A percentile compares a stretch with the other conserved stretches of the same genome.
phyloP scores from a whole-genome alignment of 495 filamentous ascomycete genomes.

The Aspergillus bertholletiae region DNA sequence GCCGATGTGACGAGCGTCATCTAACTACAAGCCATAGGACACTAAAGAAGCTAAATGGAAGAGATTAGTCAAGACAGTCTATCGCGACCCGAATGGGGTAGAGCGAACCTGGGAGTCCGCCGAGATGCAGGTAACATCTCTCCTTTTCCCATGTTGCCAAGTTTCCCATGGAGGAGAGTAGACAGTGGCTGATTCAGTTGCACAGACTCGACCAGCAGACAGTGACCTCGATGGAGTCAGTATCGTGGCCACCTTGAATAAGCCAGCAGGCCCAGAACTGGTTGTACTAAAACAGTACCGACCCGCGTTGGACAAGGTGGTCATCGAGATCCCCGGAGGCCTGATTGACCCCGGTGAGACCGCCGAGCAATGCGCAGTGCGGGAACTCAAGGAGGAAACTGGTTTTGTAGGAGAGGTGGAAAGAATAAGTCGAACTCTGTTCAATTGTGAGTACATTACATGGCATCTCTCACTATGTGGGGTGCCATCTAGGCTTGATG shows the following conservation, averaged over 20 bases:
- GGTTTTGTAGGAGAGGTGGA: constrained; percentile 74
- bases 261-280: constrained; percentile 65
- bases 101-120: constrained; percentile 78
- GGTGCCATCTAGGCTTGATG: not conserved
- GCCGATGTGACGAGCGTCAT: not conserved
- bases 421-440: constrained; percentile 73
- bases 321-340: constrained; percentile 83
- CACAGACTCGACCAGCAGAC: constrained; percentile 58
- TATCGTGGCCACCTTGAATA: constrained; percentile 83
- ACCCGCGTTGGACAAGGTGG: constrained; percentile 72
- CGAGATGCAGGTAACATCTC: constrained; percentile 55
- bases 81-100: constrained; percentile 65
- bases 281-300: constrained; percentile 86
- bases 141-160: not conserved
- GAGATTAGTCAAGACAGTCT: constrained; percentile 66
- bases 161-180: not conserved
- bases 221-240: constrained; percentile 84
- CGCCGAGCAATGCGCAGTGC: constrained; percentile 70
- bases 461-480: not conserved
- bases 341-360: constrained; percentile 80
- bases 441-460: constrained; percentile 57
- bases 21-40: constrained; percentile 24
- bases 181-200: not conserved
- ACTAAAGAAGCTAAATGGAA: constrained; percentile 67
- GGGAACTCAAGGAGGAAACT: constrained; percentile 91